These are phyloP conservation scores for Trametes punicea DNA, from an alignment of 768 basidiomycete genomes.

Conservation along the genomic window DNA sequence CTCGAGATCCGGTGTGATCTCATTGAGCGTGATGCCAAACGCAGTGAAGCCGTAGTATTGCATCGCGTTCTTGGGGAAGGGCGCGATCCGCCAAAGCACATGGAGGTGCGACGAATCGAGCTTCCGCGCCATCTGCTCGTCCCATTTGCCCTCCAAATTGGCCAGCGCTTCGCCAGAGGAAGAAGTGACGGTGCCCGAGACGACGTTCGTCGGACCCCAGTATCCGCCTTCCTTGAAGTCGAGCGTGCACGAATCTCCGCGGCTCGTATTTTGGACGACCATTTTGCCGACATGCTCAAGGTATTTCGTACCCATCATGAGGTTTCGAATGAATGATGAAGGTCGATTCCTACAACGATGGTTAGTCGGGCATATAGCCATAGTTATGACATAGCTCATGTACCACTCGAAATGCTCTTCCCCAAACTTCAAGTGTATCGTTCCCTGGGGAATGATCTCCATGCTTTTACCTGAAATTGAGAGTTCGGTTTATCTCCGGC, in stretches of 20 bases:
- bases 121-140: slow-evolving; percentile 71
- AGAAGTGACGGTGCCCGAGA: slow-evolving; percentile 58
- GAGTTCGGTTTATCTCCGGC: slow-evolving; percentile 22
- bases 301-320: slow-evolving; percentile 90
- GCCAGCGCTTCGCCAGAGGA: slow-evolving; percentile 51
- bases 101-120: slow-evolving; percentile 66
- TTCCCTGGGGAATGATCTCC: slow-evolving; percentile 81
- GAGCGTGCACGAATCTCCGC: slow-evolving; percentile 57
- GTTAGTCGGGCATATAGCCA: not conserved
- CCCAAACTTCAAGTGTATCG: slow-evolving; percentile 62
- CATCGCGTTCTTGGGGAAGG: slow-evolving; percentile 67
- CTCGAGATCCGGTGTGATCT: slow-evolving; percentile 64
- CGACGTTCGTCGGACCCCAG: slow-evolving; percentile 74
- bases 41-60: slow-evolving; percentile 82
- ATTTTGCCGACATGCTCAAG: slow-evolving; percentile 82
- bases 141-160: slow-evolving; percentile 87
- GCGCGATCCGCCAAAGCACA: slow-evolving; percentile 72
- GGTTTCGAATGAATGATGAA: slow-evolving; percentile 83
- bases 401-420: slow-evolving; percentile 72
- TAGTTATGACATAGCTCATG: slow-evolving; percentile 16
- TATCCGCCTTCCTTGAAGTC: slow-evolving; percentile 87
- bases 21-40: slow-evolving; percentile 78
- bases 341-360: slow-evolving; percentile 67
- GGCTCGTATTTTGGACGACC: slow-evolving; percentile 62
- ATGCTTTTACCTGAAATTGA: slow-evolving; percentile 70